Base-by-base conservation (phyloP, 2,329 filamentous ascomycete genomes). In the Helotiales sp. region DNA sequence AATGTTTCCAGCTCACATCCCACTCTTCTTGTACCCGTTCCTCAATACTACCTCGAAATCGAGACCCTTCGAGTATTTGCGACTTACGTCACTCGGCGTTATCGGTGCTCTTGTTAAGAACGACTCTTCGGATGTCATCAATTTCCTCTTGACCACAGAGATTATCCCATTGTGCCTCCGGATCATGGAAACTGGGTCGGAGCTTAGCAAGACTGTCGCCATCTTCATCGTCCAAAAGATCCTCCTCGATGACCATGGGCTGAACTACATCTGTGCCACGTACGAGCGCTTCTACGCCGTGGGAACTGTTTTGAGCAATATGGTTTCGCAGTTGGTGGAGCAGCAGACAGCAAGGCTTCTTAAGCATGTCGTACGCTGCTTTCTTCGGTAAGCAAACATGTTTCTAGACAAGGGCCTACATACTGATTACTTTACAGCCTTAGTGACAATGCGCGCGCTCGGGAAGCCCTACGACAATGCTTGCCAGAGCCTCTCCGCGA, bases 171-270 rank as follows among this genome's bases (percentile, higher is more conserved):
- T 99, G 13, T 99, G 96, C 79, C 89, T 99, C 52, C 90, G 96
- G 69, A 99, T 99, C 77, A 99, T 99, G 96, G 96, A 99, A 83
- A 99, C 96, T 0, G 96, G 96, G 59, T 97, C 94, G 0, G 96
- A 99, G 81, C 86, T 99, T 68, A 97, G 93, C 84, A 99, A 99
- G 84, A 99, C 96, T 0, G 96, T 99, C 15, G 96, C 96, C 66
- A 99, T 99, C 75, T 99, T 99, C 83, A 99, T 99, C 75, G 96
- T 99, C 20, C 96, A 99, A 81, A 99, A 99, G 85, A 99, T 99
- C 28, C 83, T 99, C 61, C 87, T 99, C 2, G 96, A 99, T 77
- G 96, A 99, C 76, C 95, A 97, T 75, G 96, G 96, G 3, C 86
- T 99, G 70, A 96, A 96, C 76, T 99, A 99, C 80, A 99, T 99